phyloP scores from a whole-genome alignment of 1,139 yeast species.

The Pichia sp. region DNA sequence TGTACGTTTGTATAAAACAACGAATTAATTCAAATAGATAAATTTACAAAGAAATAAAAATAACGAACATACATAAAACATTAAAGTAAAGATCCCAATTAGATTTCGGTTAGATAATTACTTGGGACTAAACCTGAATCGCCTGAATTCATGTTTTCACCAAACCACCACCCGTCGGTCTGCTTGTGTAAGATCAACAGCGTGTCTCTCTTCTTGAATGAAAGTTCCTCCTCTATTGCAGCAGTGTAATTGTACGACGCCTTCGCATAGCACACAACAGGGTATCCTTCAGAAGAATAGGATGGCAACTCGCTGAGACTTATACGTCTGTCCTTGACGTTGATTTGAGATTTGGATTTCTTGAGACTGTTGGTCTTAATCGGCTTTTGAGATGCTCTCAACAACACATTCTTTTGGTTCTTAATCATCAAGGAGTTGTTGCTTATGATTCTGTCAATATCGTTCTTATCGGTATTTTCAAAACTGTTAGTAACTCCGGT shows the following conservation, averaged over 20 bases:
- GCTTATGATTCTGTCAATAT: background rate
- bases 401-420: background rate
- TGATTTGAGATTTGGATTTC: slow-evolving; percentile 31
- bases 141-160: slow-evolving; percentile 62
- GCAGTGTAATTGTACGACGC: slow-evolving; percentile 77
- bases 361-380: slow-evolving; percentile 4
- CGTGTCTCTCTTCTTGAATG: slow-evolving; percentile 73
- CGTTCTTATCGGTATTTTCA: background rate
- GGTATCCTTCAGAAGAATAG: slow-evolving; percentile 34
- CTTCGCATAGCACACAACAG: slow-evolving; percentile 56
- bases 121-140: slow-evolving; percentile 81
- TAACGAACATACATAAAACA: background rate
- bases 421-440: slow-evolving; percentile 6
- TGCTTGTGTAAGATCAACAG: slow-evolving; percentile 70
- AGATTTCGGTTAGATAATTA: slow-evolving; percentile 50
- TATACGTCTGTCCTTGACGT: slow-evolving; percentile 21
- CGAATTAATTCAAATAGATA: no score
- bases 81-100: background rate
- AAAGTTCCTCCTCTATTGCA: slow-evolving; percentile 75
- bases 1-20: background rate
- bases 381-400: background rate
- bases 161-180: slow-evolving; percentile 91
- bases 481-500: background rate
- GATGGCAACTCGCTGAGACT: slow-evolving; percentile 27
- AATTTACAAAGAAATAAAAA: background rate